phyloP scores from a whole-genome alignment of 345 rosid species.

The Melaleuca quinquenervia region DNA sequence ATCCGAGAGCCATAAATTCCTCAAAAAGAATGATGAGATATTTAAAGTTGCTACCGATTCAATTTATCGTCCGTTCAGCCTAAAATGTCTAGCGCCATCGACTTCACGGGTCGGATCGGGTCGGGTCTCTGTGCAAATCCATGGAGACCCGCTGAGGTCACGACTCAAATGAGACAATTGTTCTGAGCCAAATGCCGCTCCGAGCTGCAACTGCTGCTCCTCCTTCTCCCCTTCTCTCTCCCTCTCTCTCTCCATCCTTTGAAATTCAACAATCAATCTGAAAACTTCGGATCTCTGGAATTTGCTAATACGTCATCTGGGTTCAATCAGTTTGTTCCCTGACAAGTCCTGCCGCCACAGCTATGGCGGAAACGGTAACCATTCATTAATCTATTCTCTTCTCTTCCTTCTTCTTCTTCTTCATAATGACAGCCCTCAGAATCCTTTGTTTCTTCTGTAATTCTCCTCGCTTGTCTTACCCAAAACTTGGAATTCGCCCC shows the following conservation, averaged over 20 bases:
- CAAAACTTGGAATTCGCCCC: neutral
- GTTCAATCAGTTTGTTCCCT: neutral
- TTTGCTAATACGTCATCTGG: neutral
- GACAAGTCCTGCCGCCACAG: neutral
- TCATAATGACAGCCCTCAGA: neutral
- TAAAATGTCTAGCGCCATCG: neutral
- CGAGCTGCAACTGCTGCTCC: neutral
- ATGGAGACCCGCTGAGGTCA: neutral
- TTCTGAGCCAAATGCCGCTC: neutral
- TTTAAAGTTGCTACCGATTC: neutral
- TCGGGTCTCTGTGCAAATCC: neutral
- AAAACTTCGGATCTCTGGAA: neutral
- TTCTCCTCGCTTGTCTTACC: neutral
- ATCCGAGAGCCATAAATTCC: neutral
- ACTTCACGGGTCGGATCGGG: neutral
- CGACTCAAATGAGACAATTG: neutral
- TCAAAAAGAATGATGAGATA: fast-evolving
- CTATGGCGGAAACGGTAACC: neutral
- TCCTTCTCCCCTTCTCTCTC: neutral
- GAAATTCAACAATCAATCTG: neutral
- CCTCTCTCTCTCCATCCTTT: neutral
- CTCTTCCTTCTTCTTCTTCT: neutral
- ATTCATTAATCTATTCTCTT: neutral
- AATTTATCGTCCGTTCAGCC: neutral
- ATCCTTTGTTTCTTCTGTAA: neutral